These are phyloP conservation scores for Claviceps digitariae DNA, from an alignment of 2,329 filamentous ascomycete genomes.

Conservation along the genomic window DNA sequence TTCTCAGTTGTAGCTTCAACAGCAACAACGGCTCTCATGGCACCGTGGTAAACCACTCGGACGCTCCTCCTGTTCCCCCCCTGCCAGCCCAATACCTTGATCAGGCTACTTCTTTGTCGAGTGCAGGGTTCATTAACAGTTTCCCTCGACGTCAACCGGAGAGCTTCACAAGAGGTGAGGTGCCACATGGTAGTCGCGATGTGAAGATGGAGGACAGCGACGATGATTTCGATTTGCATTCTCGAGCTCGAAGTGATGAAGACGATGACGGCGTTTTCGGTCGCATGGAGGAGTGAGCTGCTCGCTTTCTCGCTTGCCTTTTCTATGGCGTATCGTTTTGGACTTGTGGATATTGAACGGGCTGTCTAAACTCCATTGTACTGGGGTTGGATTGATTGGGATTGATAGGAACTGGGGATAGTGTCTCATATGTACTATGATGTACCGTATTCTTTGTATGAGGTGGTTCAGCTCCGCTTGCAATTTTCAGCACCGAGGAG, in stretches of 20 bases:
- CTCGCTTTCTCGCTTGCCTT: neutral
- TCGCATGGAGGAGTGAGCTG: constrained; percentile 73
- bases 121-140: constrained; percentile 49
- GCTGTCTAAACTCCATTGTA: constrained; percentile 9
- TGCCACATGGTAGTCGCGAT: constrained; percentile 37
- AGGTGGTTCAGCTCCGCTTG: constrained; percentile 50
- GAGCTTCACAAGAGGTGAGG: constrained; percentile 49
- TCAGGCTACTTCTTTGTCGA: constrained; percentile 41
- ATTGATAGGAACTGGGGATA: constrained; percentile 16
- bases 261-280: constrained; percentile 95
- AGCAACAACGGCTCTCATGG: constrained; percentile 56
- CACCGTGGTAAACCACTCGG: constrained; percentile 47
- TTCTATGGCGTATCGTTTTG: neutral
- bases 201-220: constrained; percentile 59
- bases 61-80: constrained; percentile 78
- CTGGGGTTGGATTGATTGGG: constrained; percentile 22
- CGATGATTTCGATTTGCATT: constrained; percentile 49
- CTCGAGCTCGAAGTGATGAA: constrained; percentile 60
- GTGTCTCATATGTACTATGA: constrained; percentile 38
- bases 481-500: constrained; percentile 55
- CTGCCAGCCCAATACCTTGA: constrained; percentile 70
- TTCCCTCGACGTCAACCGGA: constrained; percentile 47
- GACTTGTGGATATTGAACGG: constrained; percentile 1
- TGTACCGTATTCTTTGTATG: constrained; percentile 26
- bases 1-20: constrained; percentile 82